These are phyloP conservation scores for Oleoguttula mirabilis DNA, from an alignment of 495 filamentous ascomycete genomes.

Conservation along the genomic window DNA sequence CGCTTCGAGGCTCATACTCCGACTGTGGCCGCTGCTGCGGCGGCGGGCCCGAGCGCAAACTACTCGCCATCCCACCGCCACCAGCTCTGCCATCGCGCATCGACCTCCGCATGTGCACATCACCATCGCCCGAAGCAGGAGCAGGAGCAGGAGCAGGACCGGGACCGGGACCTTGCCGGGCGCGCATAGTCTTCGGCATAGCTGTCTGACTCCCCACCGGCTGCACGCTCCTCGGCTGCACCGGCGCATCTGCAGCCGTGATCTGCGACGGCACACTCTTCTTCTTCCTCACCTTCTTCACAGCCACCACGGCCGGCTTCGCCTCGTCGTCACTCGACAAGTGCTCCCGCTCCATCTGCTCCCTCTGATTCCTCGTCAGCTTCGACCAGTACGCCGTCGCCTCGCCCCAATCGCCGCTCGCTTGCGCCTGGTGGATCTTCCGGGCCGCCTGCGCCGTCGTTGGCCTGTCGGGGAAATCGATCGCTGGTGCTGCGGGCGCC, in stretches of 20 bases:
- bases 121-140: slow-evolving; percentile 10
- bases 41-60: neutral
- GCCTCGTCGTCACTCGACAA: slow-evolving; percentile 37
- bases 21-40: slow-evolving; percentile 9
- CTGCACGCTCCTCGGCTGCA: neutral
- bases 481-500: neutral
- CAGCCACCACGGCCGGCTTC: slow-evolving; percentile 21
- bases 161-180: neutral
- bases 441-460: neutral
- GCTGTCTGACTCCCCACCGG: neutral
- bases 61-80: neutral
- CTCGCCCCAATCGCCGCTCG: slow-evolving; percentile 45
- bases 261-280: slow-evolving; percentile 12
- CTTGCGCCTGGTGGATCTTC: neutral
- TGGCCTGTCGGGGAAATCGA: slow-evolving; percentile 8
- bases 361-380: slow-evolving; percentile 44
- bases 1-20: neutral
- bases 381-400: slow-evolving; percentile 54
- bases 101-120: slow-evolving; percentile 33
- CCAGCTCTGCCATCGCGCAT: slow-evolving; percentile 27
- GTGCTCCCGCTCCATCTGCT: slow-evolving; percentile 45
- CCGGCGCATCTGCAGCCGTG: neutral
- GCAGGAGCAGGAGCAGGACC: no score
- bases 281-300: slow-evolving; percentile 34
- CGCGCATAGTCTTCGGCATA: slow-evolving; percentile 22